Evolutionary conservation across 768 basidiomycete genomes (phyloP), one percentile per base, ranked within the genome.

Genomic region (Pisolithus albus): DNA sequence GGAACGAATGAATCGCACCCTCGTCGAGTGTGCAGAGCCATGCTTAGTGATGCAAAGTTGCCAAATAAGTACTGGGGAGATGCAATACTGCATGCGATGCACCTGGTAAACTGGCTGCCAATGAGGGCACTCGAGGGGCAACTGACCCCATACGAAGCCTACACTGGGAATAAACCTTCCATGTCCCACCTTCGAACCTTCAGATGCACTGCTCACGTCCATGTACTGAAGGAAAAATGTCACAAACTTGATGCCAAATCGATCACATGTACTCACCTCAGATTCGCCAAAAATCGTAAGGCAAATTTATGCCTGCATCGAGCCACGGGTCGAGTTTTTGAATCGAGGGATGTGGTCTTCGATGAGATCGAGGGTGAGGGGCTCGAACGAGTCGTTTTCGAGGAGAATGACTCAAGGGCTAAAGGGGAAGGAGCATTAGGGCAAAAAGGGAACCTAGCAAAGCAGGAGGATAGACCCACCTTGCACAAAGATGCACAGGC

Each of bases 161-260:
- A 53, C 51, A 48, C 47, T 24, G 50, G 55, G 0, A 40, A 52
- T 11, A 61, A 63, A 48, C 63, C 61, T 11, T 52, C 61, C 38
- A 44, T 69, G 24, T 37, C 32, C 5, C 34, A 58, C 38, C 45
- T 63, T 7, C 49, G 52, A 8, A 46, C 54, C 18, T 56, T 60
- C 47, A 64, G 67, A 4, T 69, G 64, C 47, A 41, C 51, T 10
- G 64, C 60, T 1, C 63, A 61, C 44, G 63, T 60, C 13, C 60
- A 58, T 48, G 56, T 62, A 19, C 63, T 40, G 23, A 58, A 63
- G 46, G 56, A 68, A 24, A 45, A 45, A 37, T 15, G 37, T 15
- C 37, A 32, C 32, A 50, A 50, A 32, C 49, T 50, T 19, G 42
- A 43, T 32, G 40, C 28, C 7, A 50, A 50, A 32, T 34, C 41